Evolutionary conservation across 2,329 filamentous ascomycete species (phyloP), one percentile per base, ranked within the genome.

Genomic region (Penicillium sp.): DNA sequence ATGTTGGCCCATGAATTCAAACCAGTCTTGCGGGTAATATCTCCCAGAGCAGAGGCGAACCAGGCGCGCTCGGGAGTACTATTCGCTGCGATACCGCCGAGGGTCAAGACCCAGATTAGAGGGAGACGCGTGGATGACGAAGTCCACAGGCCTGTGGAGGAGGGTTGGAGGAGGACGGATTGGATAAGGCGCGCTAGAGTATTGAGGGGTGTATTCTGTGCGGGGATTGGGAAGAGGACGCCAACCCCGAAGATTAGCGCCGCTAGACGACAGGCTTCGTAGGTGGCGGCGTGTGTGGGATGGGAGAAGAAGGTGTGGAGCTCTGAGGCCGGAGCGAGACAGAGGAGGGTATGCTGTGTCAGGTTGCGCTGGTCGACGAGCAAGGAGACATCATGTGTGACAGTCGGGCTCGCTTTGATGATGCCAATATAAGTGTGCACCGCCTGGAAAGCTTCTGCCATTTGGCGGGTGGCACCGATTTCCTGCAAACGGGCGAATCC

Each of bases 151-250:
- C 46, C 42, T 0, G 62, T 58, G 2, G 69, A 52, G 4, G 61
- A 57, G 2, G 68, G 61, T 15, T 66, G 54, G 6, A 64, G 41
- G 7, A 78, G 61, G 9, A 68, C 59, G 2, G 55, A 51, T 19
- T 67, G 64, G 13, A 77, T 58, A 35, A 69, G 62, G 2, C 58
- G 55, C 1, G 71, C 67, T 2, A 78, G 65, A 15, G 55, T 57
- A 2, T 62, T 56, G 6, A 77, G 71, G 0, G 75, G 75, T 2
- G 73, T 69, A 19, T 72, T 75, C 31, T 73, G 70, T 2, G 69
- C 68, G 2, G 76, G 75, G 0, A 78, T 64, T 13, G 76, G 76
- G 57, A 76, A 76, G 33, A 77, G 63, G 7, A 77, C 71, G 10
- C 75, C 70, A 23, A 76, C 69, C 50, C 72, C 70, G 61, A 73